phyloP scores from a whole-genome alignment of 108 stramenopile species.

The Fragilaria radians region DNA sequence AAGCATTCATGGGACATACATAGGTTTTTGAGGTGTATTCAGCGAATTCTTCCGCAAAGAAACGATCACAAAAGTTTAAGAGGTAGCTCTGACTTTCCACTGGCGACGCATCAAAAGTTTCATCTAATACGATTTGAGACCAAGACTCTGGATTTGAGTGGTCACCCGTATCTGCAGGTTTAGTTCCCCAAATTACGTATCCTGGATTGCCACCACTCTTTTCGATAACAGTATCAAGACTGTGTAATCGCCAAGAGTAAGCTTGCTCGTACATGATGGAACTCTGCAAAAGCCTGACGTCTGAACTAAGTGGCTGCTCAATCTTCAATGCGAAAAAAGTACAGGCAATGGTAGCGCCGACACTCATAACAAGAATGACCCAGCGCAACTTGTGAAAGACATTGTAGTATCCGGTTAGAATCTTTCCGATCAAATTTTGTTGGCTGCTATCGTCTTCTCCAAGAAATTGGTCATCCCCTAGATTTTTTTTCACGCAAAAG shows the following conservation, averaged over 20 bases:
- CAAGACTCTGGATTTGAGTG: slow-evolving; percentile 29
- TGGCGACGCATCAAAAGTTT: slow-evolving; percentile 30
- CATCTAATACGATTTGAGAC: slow-evolving; percentile 39
- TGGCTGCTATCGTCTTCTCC: slow-evolving; percentile 1
- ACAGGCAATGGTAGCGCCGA: slow-evolving; percentile 15
- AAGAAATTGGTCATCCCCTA: too few relatives aligned
- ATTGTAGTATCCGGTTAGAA: slow-evolving; percentile 24
- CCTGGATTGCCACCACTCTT: slow-evolving; percentile 23
- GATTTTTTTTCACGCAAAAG: too few relatives aligned
- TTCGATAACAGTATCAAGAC: slow-evolving; percentile 14
- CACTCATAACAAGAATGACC: slow-evolving; percentile 15
- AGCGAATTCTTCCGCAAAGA: slow-evolving; percentile 37
- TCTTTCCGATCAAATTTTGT: slow-evolving; percentile 26
- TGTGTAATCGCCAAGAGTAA: slow-evolving; percentile 28
- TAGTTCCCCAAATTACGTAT: slow-evolving; percentile 25
- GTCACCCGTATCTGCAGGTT: slow-evolving; percentile 39
- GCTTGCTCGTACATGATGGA: slow-evolving; percentile 31
- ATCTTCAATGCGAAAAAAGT: slow-evolving; percentile 21
- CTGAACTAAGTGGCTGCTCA: slow-evolving; percentile 26
- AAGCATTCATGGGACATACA: slow-evolving; percentile 36
- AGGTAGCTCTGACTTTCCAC: slow-evolving; percentile 27
- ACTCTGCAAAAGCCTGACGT: slow-evolving; percentile 30
- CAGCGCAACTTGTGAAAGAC: slow-evolving; percentile 31
- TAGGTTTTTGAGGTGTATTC: slow-evolving; percentile 1
- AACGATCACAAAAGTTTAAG: slow-evolving; percentile 24